These are phyloP conservation scores for Rehmannia glutinosa DNA, from an alignment of 257 asterid species.

Conservation along the genomic window DNA sequence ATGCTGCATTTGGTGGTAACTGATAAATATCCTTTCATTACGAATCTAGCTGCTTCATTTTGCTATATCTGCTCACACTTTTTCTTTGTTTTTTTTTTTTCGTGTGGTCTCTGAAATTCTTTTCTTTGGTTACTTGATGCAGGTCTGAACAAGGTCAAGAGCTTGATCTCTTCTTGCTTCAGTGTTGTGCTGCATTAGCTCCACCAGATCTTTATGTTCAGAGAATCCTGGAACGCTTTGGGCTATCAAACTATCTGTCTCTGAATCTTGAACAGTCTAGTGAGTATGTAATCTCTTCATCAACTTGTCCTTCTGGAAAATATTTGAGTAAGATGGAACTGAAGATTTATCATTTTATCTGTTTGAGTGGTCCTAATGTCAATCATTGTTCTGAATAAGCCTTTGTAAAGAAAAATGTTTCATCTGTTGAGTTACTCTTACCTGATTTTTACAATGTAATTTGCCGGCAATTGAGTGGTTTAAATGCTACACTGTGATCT, in stretches of 20 bases:
- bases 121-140: constrained; percentile 24
- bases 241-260: constrained; percentile 65
- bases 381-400: neutral
- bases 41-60: neutral
- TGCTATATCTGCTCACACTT: constrained; percentile 1
- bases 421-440: neutral
- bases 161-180: constrained; percentile 94
- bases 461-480: neutral
- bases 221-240: constrained; percentile 91
- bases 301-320: constrained; percentile 24
- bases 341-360: constrained; percentile 1
- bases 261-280: constrained; percentile 74
- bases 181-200: constrained; percentile 95
- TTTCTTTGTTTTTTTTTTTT: neutral
- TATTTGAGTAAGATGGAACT: neutral
- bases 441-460: constrained; percentile 4
- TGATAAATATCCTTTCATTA: constrained; percentile 4
- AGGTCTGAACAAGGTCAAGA: constrained; percentile 96
- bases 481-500: neutral
- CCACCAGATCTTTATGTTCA: constrained; percentile 82
- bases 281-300: constrained; percentile 71
- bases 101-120: neutral
- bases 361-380: constrained; percentile 7
- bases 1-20: neutral
- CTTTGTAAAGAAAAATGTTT: neutral